Conservation (phyloP, 352 stramenopile species). For the Halophytophthora batemanensis region DNA sequence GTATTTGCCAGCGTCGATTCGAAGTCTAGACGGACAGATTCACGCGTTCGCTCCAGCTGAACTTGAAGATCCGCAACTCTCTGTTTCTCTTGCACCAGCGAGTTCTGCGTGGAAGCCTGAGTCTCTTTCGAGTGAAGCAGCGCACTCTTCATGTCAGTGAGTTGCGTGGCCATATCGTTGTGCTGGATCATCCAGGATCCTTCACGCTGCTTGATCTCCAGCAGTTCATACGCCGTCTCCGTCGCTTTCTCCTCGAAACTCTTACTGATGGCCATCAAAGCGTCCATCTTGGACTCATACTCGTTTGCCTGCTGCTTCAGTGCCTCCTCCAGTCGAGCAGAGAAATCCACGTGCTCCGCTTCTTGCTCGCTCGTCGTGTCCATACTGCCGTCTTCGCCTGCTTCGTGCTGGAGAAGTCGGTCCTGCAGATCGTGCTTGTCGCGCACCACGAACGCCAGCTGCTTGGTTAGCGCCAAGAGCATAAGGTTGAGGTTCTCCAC, state of each 20-base stretch:
- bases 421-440: conserved; percentile 78
- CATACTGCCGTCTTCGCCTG: conserved; percentile 19
- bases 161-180: conserved; percentile 30
- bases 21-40: conserved; percentile 28
- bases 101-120: conserved; percentile 11
- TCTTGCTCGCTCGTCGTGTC: conserved; percentile 14
- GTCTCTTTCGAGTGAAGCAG: conserved; percentile 28
- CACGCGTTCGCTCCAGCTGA: conserved; percentile 22
- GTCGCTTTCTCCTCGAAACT: conserved; percentile 46
- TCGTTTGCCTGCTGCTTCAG: conserved; percentile 42
- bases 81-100: conserved; percentile 31
- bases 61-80: conserved; percentile 20
- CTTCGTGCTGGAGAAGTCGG: conserved; percentile 31
- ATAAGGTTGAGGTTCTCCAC: conserved; percentile 68
- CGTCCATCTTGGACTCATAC: conserved; percentile 44
- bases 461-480: conserved; percentile 56
- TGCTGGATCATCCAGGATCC: conserved; percentile 51
- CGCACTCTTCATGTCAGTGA: conserved; percentile 22
- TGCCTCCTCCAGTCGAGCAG: conserved; percentile 34
- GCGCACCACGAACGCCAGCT: conserved; percentile 60
- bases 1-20: conserved; percentile 32
- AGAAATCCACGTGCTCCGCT: conserved; percentile 21
- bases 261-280: conserved; percentile 21
- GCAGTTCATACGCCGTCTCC: conserved; percentile 44
- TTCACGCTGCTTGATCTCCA: conserved; percentile 61